Evolutionary conservation across 1,284 basidiomycete species (phyloP), one percentile per base, ranked within the genome.

Genomic region (Irpex sp.): DNA sequence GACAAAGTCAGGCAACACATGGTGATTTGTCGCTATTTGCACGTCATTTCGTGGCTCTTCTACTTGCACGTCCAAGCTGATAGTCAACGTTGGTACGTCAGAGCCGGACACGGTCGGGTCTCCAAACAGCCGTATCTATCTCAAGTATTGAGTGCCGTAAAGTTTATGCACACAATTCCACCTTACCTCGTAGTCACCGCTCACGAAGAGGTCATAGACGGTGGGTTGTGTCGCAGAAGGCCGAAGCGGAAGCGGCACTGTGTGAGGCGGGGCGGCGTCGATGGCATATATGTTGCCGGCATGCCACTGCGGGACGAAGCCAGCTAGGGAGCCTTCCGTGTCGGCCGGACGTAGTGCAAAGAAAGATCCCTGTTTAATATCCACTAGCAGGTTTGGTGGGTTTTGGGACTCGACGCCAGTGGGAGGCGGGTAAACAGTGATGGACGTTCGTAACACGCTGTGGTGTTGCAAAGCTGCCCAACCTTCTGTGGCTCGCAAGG

Each of bases 401-500:
- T 65, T 60, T 1, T 62, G 15, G 5, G 26, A 34, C 21, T 57
- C 52, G 4, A 37, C 21, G 59, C 26, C 11, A 34, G 56, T 55
- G n/a, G 71, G 61, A 0, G 84, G 82, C 1, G 87, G 85, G 58
- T 77, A 71, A 34, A 93, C 66, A 0, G 81, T 86, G 8, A 94
- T 66, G 1, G 80, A 82, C 1, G 87, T 82, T 44, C 81, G 82
- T n/a, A 93, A 77, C 17, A 92, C 74, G 17, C 83, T 81, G 68
- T 91, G 84, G 69, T 93, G 88, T 71, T 94, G 92, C 31, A 93
- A 73, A 13, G 83, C 87, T 17, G 91, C 88, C 92, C 92, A 93
- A n/a, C 92, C 92, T 75, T 92, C 87, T 0, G 86, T 87, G 47
- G 81, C 77, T 17, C 90, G 85, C 57, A 94, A 78, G 58, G 78